Evolutionary conservation across 2,329 filamentous ascomycete species (phyloP).

Genomic region (Aspergillus sergii): DNA sequence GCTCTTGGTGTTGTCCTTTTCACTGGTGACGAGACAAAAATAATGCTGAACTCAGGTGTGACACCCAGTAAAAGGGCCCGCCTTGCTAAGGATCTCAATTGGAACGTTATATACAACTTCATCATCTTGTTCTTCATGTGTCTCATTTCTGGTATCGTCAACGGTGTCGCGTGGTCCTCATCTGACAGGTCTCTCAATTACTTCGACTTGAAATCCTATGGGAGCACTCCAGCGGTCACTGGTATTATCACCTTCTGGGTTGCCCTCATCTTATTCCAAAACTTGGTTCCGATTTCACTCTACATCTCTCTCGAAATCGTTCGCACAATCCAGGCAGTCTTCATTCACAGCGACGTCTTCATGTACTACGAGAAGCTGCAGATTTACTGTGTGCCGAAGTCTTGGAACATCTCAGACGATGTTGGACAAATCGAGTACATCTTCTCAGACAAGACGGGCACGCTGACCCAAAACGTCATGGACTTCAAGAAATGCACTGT

Average conservation of each 20-base stretch:
- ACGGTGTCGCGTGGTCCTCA: slow-evolving; percentile 79
- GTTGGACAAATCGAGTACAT: slow-evolving; percentile 98
- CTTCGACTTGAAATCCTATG: slow-evolving; percentile 86
- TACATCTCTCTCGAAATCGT: slow-evolving; percentile 98
- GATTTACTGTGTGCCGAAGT: slow-evolving; percentile 93
- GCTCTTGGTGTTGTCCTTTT: slow-evolving; percentile 88
- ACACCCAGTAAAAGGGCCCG: slow-evolving; percentile 92
- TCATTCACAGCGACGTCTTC: slow-evolving; percentile 92
- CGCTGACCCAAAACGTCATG: slow-evolving; percentile 91
- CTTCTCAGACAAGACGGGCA: slow-evolving; percentile 93
- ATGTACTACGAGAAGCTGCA: slow-evolving; percentile 98
- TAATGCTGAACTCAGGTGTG: slow-evolving; percentile 97
- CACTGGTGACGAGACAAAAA: slow-evolving; percentile 95
- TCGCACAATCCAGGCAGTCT: slow-evolving; percentile 87
- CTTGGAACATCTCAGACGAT: slow-evolving; percentile 99
- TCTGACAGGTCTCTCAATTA: slow-evolving; percentile 72
- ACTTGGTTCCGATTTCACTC: slow-evolving; percentile 95
- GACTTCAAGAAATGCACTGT: slow-evolving; percentile 99
- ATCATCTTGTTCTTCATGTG: slow-evolving; percentile 87
- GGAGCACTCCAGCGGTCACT: slow-evolving; percentile 71
- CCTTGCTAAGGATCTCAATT: slow-evolving; percentile 91
- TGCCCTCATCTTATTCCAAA: slow-evolving; percentile 92
- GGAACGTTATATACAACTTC: slow-evolving; percentile 97
- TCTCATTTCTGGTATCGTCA: slow-evolving; percentile 78
- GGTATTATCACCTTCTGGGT: slow-evolving; percentile 98